Percentiles rank a stretch among this genome's conserved stretches.
These are phyloP conservation scores for Lasiodiplodia citricola DNA, from an alignment of 2,329 filamentous ascomycete species.

Conservation along the genomic window DNA sequence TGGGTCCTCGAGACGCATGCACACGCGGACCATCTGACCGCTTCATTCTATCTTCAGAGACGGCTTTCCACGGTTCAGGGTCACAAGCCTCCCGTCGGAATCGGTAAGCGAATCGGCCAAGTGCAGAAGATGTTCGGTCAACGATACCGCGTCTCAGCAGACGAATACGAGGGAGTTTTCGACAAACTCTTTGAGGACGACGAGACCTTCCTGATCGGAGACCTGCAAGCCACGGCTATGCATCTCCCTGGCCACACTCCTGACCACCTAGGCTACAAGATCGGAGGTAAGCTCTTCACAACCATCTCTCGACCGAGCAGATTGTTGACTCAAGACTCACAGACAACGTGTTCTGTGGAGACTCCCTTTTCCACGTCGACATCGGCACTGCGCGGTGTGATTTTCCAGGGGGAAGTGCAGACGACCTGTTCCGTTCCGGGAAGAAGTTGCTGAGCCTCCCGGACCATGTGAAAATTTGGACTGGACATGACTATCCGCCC, in stretches of 20 bases:
- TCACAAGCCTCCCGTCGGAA: conserved; percentile 52
- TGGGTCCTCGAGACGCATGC: conserved; percentile 65
- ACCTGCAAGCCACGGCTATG: conserved; percentile 51
- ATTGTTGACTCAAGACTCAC: background rate
- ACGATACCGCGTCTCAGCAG: conserved; percentile 51
- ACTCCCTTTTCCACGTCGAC: conserved; percentile 36
- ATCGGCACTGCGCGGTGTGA: conserved; percentile 36
- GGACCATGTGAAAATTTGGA: conserved; percentile 39
- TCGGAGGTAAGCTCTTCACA: conserved; percentile 45
- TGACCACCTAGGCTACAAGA: conserved; percentile 62
- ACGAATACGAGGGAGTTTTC: conserved; percentile 55
- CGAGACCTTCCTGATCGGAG: conserved; percentile 58
- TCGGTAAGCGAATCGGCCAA: conserved; percentile 57
- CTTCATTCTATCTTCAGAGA: conserved; percentile 61
- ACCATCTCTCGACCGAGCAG: background rate
- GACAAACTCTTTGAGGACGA: conserved; percentile 59
- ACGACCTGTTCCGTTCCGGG: conserved; percentile 36
- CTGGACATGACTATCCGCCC: conserved; percentile 44
- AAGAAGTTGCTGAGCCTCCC: conserved; percentile 38
- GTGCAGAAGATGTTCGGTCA: conserved; percentile 57
- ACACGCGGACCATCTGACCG: conserved; percentile 64
- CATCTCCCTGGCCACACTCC: conserved; percentile 65
- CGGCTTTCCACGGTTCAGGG: conserved; percentile 45
- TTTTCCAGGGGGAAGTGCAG: conserved; percentile 36
- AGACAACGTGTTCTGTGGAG: conserved; percentile 40